Percentiles rank a stretch among this genome's conserved stretches.
Conservation (phyloP, 306 rosid genomes). For the Citrullus amarus region DNA sequence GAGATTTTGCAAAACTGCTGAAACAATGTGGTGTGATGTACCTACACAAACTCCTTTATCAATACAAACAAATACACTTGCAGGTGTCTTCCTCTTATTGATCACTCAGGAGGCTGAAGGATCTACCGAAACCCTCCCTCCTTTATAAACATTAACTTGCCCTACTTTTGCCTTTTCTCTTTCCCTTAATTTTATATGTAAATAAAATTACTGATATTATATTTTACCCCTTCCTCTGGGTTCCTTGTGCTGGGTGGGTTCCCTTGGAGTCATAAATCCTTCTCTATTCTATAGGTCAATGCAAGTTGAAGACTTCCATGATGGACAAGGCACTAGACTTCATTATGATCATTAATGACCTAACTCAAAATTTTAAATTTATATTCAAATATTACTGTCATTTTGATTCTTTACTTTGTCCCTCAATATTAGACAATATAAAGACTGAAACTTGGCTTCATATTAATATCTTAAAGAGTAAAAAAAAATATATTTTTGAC, state of each 20-base stretch:
- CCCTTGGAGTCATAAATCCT: not conserved
- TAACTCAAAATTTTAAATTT: not conserved
- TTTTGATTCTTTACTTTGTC: not conserved
- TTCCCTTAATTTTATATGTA: not conserved
- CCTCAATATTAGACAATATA: not conserved
- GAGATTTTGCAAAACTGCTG: conserved; percentile 5
- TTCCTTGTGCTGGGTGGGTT: not conserved
- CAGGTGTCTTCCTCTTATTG: conserved; percentile 5
- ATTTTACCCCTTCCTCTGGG: not conserved
- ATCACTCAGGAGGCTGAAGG: not conserved
- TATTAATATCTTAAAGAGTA: not conserved
- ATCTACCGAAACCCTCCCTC: not conserved
- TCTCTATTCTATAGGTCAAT: not conserved
- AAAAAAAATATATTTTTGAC: not conserved
- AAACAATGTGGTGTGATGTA: conserved; percentile 6
- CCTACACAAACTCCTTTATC: conserved; percentile 1
- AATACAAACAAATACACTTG: not conserved
- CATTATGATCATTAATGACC: not conserved
- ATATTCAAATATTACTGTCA: not conserved
- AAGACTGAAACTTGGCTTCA: not conserved
- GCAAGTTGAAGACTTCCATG: conserved; percentile 1
- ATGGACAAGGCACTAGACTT: not conserved
- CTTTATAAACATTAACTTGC: not conserved
- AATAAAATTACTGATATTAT: not conserved
- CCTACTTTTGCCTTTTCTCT: not conserved